A percentile compares a stretch with the other conserved stretches of the same genome.
phyloP scores from a whole-genome alignment of 1,284 basidiomycete genomes.

The Fomitopsis palustris region DNA sequence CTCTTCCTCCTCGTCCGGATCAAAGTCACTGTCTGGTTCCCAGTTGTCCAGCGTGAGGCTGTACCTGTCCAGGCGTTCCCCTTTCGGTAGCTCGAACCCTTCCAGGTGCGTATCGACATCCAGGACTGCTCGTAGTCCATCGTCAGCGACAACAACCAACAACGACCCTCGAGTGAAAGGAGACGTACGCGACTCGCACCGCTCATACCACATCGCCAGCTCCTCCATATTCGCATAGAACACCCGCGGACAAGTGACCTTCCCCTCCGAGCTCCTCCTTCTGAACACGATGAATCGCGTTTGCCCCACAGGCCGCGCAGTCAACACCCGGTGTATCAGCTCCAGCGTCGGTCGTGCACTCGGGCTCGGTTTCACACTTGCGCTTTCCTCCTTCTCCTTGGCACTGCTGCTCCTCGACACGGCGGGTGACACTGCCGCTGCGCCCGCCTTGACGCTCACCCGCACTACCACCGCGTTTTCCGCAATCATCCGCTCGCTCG shows the following conservation, averaged over 20 bases:
- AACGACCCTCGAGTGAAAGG: not conserved
- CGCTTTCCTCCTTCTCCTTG: not conserved
- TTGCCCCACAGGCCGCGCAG: not conserved
- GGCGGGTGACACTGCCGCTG: not conserved
- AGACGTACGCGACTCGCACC: conserved; percentile 3
- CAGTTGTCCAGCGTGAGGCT: not conserved
- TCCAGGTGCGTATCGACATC: conserved; percentile 2
- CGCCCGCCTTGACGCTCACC: not conserved
- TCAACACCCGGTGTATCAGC: conserved; percentile 7
- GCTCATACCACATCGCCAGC: conserved; percentile 5
- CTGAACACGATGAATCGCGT: conserved; percentile 8
- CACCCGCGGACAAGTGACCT: conserved; percentile 1
- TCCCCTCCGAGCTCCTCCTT: conserved; percentile 4
- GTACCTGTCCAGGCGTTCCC: conserved; percentile 1
- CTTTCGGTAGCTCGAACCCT: conserved; percentile 7
- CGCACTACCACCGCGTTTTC: conserved; percentile 5
- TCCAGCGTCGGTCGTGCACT: conserved; percentile 6
- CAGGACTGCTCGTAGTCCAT: not conserved
- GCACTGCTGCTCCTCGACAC: conserved; percentile 1
- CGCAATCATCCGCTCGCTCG: not conserved
- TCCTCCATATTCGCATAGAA: conserved; percentile 9
- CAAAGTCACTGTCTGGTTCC: conserved; percentile 16
- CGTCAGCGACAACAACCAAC: not conserved
- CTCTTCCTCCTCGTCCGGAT: conserved; percentile 10
- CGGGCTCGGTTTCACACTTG: conserved; percentile 2